Evolutionary conservation across 257 asterid species (phyloP).

Genomic region (Cinchona pubescens): DNA sequence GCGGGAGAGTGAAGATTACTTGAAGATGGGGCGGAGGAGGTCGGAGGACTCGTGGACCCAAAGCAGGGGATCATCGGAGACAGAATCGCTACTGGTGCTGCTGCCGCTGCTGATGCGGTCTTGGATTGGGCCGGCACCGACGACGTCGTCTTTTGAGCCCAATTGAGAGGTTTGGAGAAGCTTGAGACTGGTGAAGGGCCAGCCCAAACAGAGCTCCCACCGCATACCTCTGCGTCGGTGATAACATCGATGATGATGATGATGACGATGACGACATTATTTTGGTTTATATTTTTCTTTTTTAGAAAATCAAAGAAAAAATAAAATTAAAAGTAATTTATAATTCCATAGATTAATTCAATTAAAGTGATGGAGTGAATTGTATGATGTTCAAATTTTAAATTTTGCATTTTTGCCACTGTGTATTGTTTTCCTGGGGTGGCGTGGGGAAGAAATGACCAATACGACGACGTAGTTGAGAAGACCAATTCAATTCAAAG

Average conservation of each 20-base stretch:
- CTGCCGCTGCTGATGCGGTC: conserved; percentile 56
- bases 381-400: background rate
- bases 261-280: conserved; percentile 42
- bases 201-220: conserved; percentile 70
- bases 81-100: conserved; percentile 61
- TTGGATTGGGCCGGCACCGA: conserved; percentile 25
- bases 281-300: conserved; percentile 2
- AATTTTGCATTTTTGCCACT: too few relatives aligned
- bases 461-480: background rate
- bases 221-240: conserved; percentile 77
- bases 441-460: background rate
- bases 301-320: background rate
- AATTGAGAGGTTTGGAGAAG: conserved; percentile 64
- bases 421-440: too few relatives aligned
- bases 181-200: conserved; percentile 78
- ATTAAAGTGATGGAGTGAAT: background rate
- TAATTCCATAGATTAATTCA: background rate
- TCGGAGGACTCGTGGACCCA: conserved; percentile 67
- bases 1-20: conserved; percentile 28
- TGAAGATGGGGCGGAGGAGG: conserved; percentile 78
- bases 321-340: background rate
- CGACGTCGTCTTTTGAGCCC: conserved; percentile 46
- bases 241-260: too few relatives aligned
- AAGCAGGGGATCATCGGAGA: conserved; percentile 57
- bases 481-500: background rate